Percentiles rank a stretch among this genome's conserved stretches.
Evolutionary conservation across 78 protist species (phyloP).

Genomic region (Speleostelium caveatum): DNA sequence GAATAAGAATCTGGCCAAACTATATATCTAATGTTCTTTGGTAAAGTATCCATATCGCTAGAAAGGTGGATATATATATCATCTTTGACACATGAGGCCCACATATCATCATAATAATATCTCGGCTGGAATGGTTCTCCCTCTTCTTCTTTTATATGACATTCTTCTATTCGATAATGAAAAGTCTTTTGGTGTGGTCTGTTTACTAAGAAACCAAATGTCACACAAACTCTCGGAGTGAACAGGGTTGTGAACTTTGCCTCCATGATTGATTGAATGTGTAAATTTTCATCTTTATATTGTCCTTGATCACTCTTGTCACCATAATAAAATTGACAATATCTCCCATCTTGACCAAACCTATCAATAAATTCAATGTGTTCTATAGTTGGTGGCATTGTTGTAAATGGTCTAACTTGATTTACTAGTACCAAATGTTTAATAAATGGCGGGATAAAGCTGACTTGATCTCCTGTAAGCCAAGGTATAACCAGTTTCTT

Average conservation of each 20-base stretch:
- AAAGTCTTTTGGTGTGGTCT: not conserved
- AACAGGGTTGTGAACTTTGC: not conserved
- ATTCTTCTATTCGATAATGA: not conserved
- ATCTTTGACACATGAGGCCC: not conserved
- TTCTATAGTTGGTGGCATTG: not conserved
- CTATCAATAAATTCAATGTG: not conserved
- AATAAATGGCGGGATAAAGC: not conserved
- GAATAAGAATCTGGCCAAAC: not conserved
- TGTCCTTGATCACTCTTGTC: not conserved
- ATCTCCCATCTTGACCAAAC: too few relatives aligned
- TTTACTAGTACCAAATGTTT: not conserved
- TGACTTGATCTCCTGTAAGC: not conserved
- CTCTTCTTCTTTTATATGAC: not conserved
- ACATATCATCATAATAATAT: too few relatives aligned
- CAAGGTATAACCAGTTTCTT: not conserved
- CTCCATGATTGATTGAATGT: not conserved
- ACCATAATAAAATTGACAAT: too few relatives aligned
- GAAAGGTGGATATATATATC: not conserved
- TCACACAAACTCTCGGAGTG: not conserved
- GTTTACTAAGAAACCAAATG: not conserved
- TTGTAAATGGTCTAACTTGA: not conserved
- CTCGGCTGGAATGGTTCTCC: not conserved
- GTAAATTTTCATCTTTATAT: not conserved
- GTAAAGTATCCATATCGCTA: not conserved
- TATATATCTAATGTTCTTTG: not conserved